Base-by-base conservation (phyloP, 2,329 filamentous ascomycete species). In the Trichoderma sp. region DNA sequence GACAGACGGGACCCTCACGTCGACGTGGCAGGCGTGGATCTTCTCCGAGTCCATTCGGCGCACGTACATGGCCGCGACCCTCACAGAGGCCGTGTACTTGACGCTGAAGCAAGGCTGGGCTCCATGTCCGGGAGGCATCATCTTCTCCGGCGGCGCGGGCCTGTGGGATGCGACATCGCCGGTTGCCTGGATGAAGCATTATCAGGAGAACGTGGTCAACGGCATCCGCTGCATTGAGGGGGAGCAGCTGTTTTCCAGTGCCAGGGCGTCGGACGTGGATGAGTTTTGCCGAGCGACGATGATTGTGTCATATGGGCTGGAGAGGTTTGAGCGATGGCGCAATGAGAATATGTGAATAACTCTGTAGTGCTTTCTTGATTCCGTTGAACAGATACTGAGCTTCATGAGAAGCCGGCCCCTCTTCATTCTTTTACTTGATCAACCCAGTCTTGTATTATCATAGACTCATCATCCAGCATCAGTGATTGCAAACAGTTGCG, bases 1-100 rank as follows among this genome's bases (percentile, higher is more conserved):
- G 24, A 63, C 60, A 26, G 60, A 63, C 3, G 60, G 60, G 6
- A 47, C 60, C 19, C 28, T 39, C 17, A 39, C 60, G 6, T 55
- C 48, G 14, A 63, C 60, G 39, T 63, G 60, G 60, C 60, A 63
- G 19, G 41, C 60, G 1, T 63, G 60, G 60, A 63, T 63, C 24
- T 63, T 63, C 24, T 52, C 60, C 28, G 60, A 63, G 41, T 63
- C 50, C 15, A 39, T 63, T n/a, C 60, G 60, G 2, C 60, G 60
- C 19, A 63, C 60, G 1, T 63, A 63, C 10, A 7, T 63, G 19
- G 24, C 60, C 0, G 60, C 60, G 19, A 63, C 60, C 12, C 60
- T 63, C n/a, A 55, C 50, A 19, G 60, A 63, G n/a, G 60, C 60
- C 1, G 60, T 63, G 14, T 63, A 63, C 26, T 7, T 55, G 28